Conservation (phyloP, 495 filamentous ascomycete genomes). For the Penicillium coprophilum region DNA sequence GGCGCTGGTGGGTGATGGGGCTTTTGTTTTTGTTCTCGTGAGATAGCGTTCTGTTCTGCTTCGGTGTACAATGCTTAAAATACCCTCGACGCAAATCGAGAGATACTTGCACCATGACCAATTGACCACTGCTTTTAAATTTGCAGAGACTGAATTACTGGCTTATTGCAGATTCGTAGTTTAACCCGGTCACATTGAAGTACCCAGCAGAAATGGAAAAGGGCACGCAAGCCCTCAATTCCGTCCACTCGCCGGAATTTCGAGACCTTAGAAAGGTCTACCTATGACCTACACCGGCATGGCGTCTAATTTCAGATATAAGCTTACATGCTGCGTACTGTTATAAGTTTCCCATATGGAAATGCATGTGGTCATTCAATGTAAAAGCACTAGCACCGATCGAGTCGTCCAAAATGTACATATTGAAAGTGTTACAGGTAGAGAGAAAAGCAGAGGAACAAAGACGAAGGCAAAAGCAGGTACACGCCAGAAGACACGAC, state of each 20-base stretch:
- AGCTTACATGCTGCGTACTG: neutral
- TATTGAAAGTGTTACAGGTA: slow-evolving; percentile 25
- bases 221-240: neutral
- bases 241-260: neutral
- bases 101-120: slow-evolving; percentile 33
- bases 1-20: slow-evolving; percentile 30
- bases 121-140: slow-evolving; percentile 11
- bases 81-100: slow-evolving; percentile 40
- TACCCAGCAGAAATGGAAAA: neutral
- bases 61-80: slow-evolving; percentile 47
- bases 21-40: slow-evolving; percentile 29
- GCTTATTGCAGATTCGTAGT: neutral
- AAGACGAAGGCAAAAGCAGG: slow-evolving; percentile 10
- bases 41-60: slow-evolving; percentile 38
- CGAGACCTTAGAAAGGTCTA: neutral
- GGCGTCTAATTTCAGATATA: neutral
- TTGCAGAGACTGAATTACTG: neutral
- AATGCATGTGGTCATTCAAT: slow-evolving; percentile 27
- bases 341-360: neutral
- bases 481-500: slow-evolving; percentile 15
- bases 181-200: neutral
- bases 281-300: neutral
- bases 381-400: slow-evolving; percentile 20
- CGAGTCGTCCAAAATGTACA: slow-evolving; percentile 30
- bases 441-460: slow-evolving; percentile 14